Base-by-base conservation (phyloP, 768 basidiomycete genomes). In the Ephemerocybe angulata region DNA sequence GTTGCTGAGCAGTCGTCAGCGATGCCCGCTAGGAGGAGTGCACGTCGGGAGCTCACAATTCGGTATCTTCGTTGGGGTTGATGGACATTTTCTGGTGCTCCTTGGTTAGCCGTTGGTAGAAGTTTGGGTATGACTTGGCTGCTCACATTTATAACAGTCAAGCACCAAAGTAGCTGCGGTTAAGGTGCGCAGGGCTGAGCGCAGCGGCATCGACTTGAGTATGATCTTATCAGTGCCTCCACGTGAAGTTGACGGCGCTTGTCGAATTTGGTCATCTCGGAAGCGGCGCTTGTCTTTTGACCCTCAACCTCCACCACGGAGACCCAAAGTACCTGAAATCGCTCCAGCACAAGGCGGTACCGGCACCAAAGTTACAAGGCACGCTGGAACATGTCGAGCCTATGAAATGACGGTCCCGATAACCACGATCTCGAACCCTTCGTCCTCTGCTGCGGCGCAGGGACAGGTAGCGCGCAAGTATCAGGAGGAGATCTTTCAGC, bases 31-130 rank as follows among this genome's bases (percentile, higher is more conserved):
- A 17, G 24, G 25, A 56, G 3, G 48, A 6, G 30, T 13, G 31
- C 24, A 21, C 30, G 6, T 8, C 27, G 15, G 25, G 21, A 13
- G 70, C 90, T 71, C 69, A 95, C 94, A 98, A 97, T 81, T 98
- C 94, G 2, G 94, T 96, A 69, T 98, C 94, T 76, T 96, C 90
- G 77, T 93, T 79, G 28, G 88, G 81, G 66, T 94, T 92, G 52
- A 88, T 70, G 5, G 86, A 72, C 87, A 88, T 86, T 50, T 37
- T 53, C 43, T 25, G 40, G 52, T 13, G 31, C 22, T 15, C 22
- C 15, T 7, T 2, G 31, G 41, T n/a, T 42, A 22, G 41, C 13
- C 35, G 12, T 37, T 37, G 13, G 35, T n/a, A n/a, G n/a, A n/a
- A n/a, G n/a, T n/a, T n/a, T n/a, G n/a, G n/a, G n/a, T n/a, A n/a